phyloP scores from a whole-genome alignment of 139 green algal species.

The Tetradesmus lagerheimii region DNA sequence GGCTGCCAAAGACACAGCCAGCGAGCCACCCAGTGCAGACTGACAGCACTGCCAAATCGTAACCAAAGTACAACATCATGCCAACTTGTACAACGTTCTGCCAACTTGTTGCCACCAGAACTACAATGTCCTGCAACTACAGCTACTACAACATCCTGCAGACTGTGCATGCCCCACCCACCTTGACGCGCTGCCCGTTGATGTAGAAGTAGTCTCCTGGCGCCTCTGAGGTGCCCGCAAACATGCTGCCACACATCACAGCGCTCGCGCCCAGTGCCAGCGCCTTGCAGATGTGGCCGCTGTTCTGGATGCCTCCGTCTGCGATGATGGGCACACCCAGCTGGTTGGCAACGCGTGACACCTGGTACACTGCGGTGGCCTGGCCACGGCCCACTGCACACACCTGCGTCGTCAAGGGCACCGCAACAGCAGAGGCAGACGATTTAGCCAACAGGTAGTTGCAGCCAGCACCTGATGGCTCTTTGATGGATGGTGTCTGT shows the following conservation, averaged over 20 bases:
- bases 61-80: not conserved
- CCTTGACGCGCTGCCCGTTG: slow-evolving; percentile 89
- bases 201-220: slow-evolving; percentile 89
- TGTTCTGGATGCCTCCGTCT: slow-evolving; percentile 98
- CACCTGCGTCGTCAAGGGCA: slow-evolving; percentile 51
- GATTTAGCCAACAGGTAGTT: too few species aligned
- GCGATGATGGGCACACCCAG: slow-evolving; percentile 94
- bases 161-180: too few species aligned
- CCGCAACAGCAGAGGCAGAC: not conserved
- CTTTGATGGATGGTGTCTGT: too few species aligned
- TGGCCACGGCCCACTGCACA: slow-evolving; percentile 98
- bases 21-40: not conserved
- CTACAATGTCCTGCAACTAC: too few species aligned
- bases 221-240: slow-evolving; percentile 95
- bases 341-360: slow-evolving; percentile 66
- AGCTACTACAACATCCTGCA: too few species aligned
- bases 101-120: too few species aligned
- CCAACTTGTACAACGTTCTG: not conserved
- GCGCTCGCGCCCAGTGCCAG: slow-evolving; percentile 93
- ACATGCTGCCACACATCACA: slow-evolving; percentile 98
- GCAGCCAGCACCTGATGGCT: too few species aligned
- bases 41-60: not conserved
- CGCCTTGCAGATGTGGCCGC: slow-evolving; percentile 96
- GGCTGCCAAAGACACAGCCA: not conserved
- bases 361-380: slow-evolving; percentile 96